Base-by-base conservation (phyloP, 2,329 filamentous ascomycete genomes). In the Diaporthe velutina region DNA sequence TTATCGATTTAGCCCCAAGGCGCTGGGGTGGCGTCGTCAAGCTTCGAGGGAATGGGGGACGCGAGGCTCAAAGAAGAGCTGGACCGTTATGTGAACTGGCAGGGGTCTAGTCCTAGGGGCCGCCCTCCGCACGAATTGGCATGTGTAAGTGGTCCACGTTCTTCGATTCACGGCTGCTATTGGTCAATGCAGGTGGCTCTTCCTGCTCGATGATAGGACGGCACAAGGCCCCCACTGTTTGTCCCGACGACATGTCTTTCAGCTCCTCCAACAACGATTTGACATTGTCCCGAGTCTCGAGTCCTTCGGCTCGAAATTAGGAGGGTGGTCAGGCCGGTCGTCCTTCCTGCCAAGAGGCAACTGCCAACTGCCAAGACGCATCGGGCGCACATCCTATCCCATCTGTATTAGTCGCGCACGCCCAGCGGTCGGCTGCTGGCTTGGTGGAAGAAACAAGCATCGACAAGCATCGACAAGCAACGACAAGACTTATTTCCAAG, bases 61-160 rank as follows among this genome's bases (percentile, higher is more conserved):
- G 50, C 74, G 66, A 73, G 64, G 74, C 71, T 75, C 48, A 60
- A 73, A 73, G 50, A 42, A 71, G 55, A 58, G 58, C 4, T 54
- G 64, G 64, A 35, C 70, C 66, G 66, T 42, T 50, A n/a, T 33
- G 13, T 55, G 70, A 66, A 50, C 10, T 25, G 68, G 66, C 71
- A 64, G 57, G 64, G 66, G 55, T 66, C 13, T 15, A n/a, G 57
- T 70, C 42, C 38, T n/a, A 48, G 33, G 50, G 58, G 30, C 45
- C 50, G n/a, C 30, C 25, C 38, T 42, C 75, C 60, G 61, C 75
- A 73, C 75, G 73, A 76, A 74, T 76, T 70, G 75, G 38, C 73
- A 71, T 57, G 48, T 57, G 50, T 19, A 68, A 67, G 60, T 57
- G 67, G 68, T 35, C 70, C 73, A 76, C 75, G 73, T 76, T 74